These are phyloP conservation scores for Petunia axillaris DNA, from an alignment of 257 asterid species.

Conservation along the genomic window DNA sequence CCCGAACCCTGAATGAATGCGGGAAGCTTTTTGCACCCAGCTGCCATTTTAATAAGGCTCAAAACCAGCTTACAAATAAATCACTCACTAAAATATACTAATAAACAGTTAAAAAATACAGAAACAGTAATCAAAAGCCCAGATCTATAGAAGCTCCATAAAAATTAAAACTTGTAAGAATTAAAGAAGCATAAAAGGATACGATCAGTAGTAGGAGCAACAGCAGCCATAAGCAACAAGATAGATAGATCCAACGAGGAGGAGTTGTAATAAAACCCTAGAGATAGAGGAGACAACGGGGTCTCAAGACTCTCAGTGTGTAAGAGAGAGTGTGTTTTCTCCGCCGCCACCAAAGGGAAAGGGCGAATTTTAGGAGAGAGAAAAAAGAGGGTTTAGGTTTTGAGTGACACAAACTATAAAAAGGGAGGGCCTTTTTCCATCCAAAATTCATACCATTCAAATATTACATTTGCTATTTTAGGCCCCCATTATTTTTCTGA, in stretches of 20 bases:
- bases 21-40: too few species aligned
- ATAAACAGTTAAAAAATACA: not conserved
- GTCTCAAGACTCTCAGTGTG: not conserved
- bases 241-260: conserved; percentile 27
- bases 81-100: not conserved
- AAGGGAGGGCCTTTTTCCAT: conserved; percentile 45
- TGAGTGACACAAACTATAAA: conserved; percentile 34
- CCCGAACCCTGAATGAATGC: too few species aligned
- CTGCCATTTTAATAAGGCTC: not conserved
- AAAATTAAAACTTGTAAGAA: not conserved
- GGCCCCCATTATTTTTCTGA: conserved; percentile 31
- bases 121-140: conserved; percentile 12
- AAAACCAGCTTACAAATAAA: too few species aligned
- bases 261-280: not conserved
- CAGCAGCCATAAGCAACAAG: conserved; percentile 49
- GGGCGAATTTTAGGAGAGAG: not conserved
- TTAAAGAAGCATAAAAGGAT: conserved; percentile 37
- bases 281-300: conserved; percentile 28
- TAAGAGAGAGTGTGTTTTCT: conserved; percentile 18
- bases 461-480: conserved; percentile 18
- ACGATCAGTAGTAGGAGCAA: conserved; percentile 63
- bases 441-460: conserved; percentile 35
- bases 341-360: conserved; percentile 52
- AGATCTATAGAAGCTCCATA: conserved; percentile 30
- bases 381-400: conserved; percentile 45